Evolutionary conservation across 208 protist genomes (phyloP), one percentile per base, ranked within the genome.

Genomic region (Trypanosoma avium): DNA sequence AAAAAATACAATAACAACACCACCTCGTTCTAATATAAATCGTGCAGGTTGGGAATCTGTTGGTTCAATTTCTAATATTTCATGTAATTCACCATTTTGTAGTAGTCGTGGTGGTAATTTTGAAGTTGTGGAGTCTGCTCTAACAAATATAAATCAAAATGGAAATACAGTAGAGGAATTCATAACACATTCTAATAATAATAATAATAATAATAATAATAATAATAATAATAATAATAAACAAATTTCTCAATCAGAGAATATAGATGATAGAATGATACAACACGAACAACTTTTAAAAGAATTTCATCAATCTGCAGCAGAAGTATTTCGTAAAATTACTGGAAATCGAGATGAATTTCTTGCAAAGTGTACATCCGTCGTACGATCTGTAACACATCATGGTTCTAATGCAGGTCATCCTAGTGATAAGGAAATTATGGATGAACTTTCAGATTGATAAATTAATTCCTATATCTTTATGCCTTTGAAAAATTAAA

Each of bases 41-140:
- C 42, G 10, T 36, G 32, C 24, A 26, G 42, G 32, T 13, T 63
- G 55, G 57, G 66, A 72, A n/a, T 72, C 57, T 53, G 72, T 90
- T n/a, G 81, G 76, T 48, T 93, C 86, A 0, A 63, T 93, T 48
- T 89, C 82, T 6, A 83, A 80, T 40, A 93, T 93, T 30, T 86
- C 83, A 2, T 69, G 63, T 22, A 81, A 67, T 19, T 87, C 86
- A 12, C 83, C 80, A 19, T 85, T 72, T 55, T 75, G 74, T 46
- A 90, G 81, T 56, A 87, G 72, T 22, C 61, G 79, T 54, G 43
- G 70, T 1, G 53, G 61, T 0, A 73, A 32, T 27, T n/a, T 45
- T 46, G 55, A 49, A 29, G 13, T 19, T n/a, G 55, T 50, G 1
- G 38, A 61, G 19, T 7, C 30, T n/a, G 57, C 33, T 30, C 30